phyloP scores from a whole-genome alignment of 2,329 filamentous ascomycete species.

The Dactylellina leptospora region DNA sequence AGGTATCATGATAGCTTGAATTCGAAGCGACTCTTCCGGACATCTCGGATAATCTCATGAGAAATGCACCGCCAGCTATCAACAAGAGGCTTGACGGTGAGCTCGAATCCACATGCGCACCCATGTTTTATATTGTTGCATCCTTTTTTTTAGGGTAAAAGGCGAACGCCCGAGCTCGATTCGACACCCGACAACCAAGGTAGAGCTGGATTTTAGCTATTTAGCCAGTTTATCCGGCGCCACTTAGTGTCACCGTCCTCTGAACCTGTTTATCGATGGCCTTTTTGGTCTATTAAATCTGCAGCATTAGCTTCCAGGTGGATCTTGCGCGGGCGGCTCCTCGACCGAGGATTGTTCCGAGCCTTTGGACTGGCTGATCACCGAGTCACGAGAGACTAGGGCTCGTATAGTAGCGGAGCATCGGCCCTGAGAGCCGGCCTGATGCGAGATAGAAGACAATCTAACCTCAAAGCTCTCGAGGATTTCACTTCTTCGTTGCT shows the following conservation, averaged over 20 bases:
- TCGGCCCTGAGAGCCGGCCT: conserved; percentile 20
- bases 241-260: neutral
- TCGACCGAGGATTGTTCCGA: conserved; percentile 39
- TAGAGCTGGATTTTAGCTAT: conserved; percentile 17
- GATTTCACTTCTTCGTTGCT: no score
- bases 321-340: no score
- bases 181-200: conserved; percentile 22
- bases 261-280: neutral
- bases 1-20: neutral
- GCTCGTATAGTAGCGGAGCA: conserved; percentile 5
- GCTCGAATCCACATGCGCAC: neutral
- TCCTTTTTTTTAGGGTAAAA: neutral
- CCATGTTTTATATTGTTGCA: conserved; percentile 13
- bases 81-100: neutral
- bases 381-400: conserved; percentile 6
- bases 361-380: conserved; percentile 8
- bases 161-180: conserved; percentile 10
- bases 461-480: no score
- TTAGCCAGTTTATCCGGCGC: conserved; percentile 19
- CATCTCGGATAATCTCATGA: neutral
- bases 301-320: neutral
- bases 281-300: neutral
- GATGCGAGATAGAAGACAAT: no score
- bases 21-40: neutral
- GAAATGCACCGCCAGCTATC: neutral